These are phyloP conservation scores for Colletotrichum limetticola DNA, from an alignment of 2,329 filamentous ascomycete genomes.

Conservation along the genomic window DNA sequence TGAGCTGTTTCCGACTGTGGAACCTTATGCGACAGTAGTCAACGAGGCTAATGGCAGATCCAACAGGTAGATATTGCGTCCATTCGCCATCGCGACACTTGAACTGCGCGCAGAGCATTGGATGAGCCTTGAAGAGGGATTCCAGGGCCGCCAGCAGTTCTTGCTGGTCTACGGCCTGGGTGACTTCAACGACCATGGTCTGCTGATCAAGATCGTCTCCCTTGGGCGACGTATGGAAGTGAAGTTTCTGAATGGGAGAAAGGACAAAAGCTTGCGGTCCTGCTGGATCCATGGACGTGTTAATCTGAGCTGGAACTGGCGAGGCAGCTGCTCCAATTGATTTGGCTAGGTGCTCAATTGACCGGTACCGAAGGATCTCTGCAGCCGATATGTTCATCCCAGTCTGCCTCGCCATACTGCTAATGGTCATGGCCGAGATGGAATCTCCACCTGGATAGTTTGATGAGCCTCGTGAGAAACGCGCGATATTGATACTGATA, in stretches of 20 bases:
- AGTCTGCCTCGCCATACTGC: conserved; percentile 7
- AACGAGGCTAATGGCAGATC: not conserved
- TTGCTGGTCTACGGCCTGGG: not conserved
- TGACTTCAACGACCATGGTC: conserved; percentile 8
- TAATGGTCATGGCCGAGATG: conserved; percentile 19
- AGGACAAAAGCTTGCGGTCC: not conserved
- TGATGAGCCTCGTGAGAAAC: no score
- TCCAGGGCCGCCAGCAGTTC: not conserved
- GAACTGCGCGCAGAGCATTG: conserved; percentile 14
- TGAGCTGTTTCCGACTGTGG: conserved; percentile 4
- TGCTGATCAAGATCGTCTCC: conserved; percentile 22
- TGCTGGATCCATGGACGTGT: not conserved
- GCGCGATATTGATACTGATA: no score
- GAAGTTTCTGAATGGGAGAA: conserved; percentile 17
- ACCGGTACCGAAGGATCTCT: conserved; percentile 3
- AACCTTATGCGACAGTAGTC: not conserved
- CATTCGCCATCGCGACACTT: not conserved
- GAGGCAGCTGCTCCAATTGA: not conserved
- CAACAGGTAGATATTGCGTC: not conserved
- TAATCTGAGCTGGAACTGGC: not conserved
- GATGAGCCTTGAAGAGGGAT: not conserved
- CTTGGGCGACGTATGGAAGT: conserved; percentile 8
- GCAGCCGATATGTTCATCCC: not conserved
- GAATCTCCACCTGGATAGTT: conserved; percentile 12
- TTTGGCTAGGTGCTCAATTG: not conserved